Conservation (phyloP, 148 eudicot genomes). For the Rhododendron simsii region DNA sequence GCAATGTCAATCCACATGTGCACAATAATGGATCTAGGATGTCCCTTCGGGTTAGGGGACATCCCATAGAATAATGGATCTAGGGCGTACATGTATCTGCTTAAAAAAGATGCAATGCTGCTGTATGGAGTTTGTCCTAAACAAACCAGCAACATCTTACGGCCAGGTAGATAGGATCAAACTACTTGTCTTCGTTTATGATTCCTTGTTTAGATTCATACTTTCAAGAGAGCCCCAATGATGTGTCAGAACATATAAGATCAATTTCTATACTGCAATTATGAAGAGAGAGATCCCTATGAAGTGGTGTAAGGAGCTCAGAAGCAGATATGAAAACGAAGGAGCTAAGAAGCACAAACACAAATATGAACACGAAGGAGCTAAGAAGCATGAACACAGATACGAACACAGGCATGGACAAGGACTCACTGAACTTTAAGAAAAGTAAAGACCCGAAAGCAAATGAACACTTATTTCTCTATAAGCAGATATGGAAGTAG, state of each 20-base stretch:
- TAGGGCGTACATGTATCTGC: background rate
- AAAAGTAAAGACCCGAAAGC: background rate
- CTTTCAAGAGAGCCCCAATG: background rate
- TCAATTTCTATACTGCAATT: background rate
- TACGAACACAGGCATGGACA: background rate
- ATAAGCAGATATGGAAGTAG: background rate
- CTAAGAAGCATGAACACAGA: background rate
- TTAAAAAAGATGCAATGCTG: background rate
- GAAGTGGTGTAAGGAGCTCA: background rate
- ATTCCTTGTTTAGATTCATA: background rate
- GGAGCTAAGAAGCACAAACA: background rate
- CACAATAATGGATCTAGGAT: background rate
- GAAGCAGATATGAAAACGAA: background rate
- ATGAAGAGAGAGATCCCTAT: background rate
- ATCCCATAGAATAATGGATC: background rate
- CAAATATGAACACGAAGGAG: background rate
- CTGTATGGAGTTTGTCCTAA: background rate
- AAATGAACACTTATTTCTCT: background rate
- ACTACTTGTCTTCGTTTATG: background rate
- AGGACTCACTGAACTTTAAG: background rate
- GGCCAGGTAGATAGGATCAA: background rate
- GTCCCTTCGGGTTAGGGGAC: background rate
- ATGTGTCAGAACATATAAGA: background rate
- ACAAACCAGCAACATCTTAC: background rate
- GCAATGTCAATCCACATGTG: background rate